Base-by-base conservation (phyloP, 352 stramenopile genomes). In the Globisporangium okanoganense region DNA sequence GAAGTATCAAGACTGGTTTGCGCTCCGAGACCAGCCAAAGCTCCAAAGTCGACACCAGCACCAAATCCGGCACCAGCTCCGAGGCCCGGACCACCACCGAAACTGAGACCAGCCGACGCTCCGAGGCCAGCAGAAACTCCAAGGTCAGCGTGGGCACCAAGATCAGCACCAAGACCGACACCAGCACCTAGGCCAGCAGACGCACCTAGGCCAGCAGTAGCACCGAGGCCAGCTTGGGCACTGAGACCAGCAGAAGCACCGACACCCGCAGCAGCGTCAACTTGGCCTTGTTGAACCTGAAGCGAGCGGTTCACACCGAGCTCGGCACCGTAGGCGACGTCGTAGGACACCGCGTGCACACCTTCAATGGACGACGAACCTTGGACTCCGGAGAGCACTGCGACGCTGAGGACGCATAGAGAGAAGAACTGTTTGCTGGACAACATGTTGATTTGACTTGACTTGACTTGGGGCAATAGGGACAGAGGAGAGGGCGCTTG, bases 341-440 rank as follows among this genome's bases (percentile, higher is more conserved):
- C 25, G n/a, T 9, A 33, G 9, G 44, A 51, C 22, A 51, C 22
- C 12, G 25, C 44, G 13, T 25, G 44, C 22, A 24, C 44, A 31
- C 9, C 44, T 31, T 50, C 44, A n/a, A 31, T 10, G 16, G 38
- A 31, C 13, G 44, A 50, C 20, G 22, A 25, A 3, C 44, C 18
- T 14, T 55, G 29, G 12, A 55, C 29, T 7, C 27, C 13, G 4
- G 27, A 55, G 3, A 55, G 25, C 5, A 55, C 27, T 22, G 49
- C 49, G 49, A 41, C 49, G n/a, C 48, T 55, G 12, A 55, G 48
- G 18, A 40, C 27, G 25, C 48, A 55, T 6, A 55, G 14, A 14
- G 35, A 43, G 36, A 43, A n/a, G 36, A 43, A 6, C 14, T 43
- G 36, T 12, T 43, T 43, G 36, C 12, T 43, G 36, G 36, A 43